Evolutionary conservation across 2,329 filamentous ascomycete genomes (phyloP), one percentile per base, ranked within the genome.

Genomic region (Xylariaceae sp.): DNA sequence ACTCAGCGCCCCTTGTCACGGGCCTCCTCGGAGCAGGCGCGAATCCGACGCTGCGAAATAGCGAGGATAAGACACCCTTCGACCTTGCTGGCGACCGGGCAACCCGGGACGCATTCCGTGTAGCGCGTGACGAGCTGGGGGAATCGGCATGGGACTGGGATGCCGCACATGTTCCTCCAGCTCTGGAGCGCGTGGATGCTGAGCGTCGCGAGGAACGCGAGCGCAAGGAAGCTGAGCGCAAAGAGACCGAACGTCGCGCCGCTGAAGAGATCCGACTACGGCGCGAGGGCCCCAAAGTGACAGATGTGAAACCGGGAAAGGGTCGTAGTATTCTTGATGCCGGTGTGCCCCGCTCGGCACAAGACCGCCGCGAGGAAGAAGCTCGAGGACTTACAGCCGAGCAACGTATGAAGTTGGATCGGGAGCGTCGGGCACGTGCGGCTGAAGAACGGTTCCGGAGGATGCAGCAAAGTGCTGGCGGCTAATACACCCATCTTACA

Each of bases 91-190:
- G 92, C 42, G 91, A 97, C 68, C 83, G 91, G 3, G 73, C 85
- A 2, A 96, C 91, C 0, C 84, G 92, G 1, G 91, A 97, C 67
- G 89, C 91, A 0, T 99, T 99, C 73, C 87, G 94, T 1, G 83
- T 96, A 2, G 90, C 91, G 3, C 87, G 94, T 5, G 80, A 83
- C 34, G 88, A 95, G 66, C 76, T 96, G 1, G 91, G 91, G 12
- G 90, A 95, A 67, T 68, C 70, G 0, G 80, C 76, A 19, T 95
- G 87, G 83, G 74, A 89, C 61, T 99, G 94, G 94, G 83, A 88
- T 3, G 76, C 73, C 0, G 86, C 90, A 1, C 81, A 81, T 30
- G 83, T 99, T 0, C 90, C 91, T 0, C 65, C 84, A 0, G 75
- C 87, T 0, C 74, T 99, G 47, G 85, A 82, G 2, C 85, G 83